A percentile compares a stretch with the other conserved stretches of the same genome.
phyloP scores from a whole-genome alignment of 2,329 filamentous ascomycete species.

The Xylariaceae sp. region DNA sequence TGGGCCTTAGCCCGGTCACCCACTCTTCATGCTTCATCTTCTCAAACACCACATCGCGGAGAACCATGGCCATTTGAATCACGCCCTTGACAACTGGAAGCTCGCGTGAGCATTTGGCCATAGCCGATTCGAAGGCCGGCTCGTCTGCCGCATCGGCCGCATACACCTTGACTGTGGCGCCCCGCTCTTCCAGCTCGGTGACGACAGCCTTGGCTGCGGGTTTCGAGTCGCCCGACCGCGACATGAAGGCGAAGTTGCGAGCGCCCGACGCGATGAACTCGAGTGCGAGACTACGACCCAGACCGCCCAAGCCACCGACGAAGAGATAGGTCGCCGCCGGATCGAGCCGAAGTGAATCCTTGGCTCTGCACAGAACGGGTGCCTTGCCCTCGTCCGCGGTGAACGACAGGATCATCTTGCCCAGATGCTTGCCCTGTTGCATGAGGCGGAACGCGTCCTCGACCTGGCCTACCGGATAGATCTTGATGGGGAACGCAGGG shows the following conservation, averaged over 20 bases:
- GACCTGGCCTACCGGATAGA: conserved; percentile 21
- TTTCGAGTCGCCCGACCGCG: not conserved
- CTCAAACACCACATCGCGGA: conserved; percentile 25
- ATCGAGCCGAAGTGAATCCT: not conserved
- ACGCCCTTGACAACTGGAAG: conserved; percentile 14
- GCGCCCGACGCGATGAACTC: conserved; percentile 31
- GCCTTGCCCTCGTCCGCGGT: not conserved
- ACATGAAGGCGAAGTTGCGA: conserved; percentile 10
- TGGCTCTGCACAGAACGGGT: not conserved
- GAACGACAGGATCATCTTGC: conserved; percentile 32
- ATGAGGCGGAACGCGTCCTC: conserved; percentile 37
- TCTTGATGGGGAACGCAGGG: no score
- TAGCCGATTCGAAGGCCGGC: no score
- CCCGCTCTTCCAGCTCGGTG: no score
- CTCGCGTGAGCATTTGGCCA: not conserved
- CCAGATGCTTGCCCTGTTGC: conserved; percentile 36
- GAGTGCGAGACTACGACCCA: conserved; percentile 29
- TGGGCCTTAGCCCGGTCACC: conserved; percentile 19
- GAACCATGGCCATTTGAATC: conserved; percentile 28
- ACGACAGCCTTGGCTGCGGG: not conserved
- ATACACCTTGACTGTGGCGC: not conserved
- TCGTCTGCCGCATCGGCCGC: not conserved
- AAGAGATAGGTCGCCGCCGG: conserved; percentile 11
- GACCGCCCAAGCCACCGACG: conserved; percentile 24
- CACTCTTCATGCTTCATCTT: conserved; percentile 23